Percentiles rank a stretch among this genome's conserved stretches.
phyloP scores from a whole-genome alignment of 2,329 filamentous ascomycete species.

The Epichloe bromicola region DNA sequence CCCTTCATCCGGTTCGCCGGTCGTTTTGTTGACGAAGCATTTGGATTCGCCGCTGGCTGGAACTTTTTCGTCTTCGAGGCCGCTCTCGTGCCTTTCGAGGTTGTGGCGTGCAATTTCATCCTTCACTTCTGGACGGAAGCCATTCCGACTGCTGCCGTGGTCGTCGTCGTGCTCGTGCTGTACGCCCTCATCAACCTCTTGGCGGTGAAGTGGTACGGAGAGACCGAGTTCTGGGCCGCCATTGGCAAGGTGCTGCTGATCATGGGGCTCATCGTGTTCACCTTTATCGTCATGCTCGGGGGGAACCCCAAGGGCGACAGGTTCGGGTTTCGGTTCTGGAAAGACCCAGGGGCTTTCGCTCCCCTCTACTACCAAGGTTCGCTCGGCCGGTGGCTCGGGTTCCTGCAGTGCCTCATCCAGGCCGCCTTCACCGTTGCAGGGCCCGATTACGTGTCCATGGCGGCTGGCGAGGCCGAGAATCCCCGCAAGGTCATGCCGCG shows the following conservation, averaged over 20 bases:
- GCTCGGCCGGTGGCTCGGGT: slow-evolving; percentile 63
- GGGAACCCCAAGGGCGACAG: slow-evolving; percentile 62
- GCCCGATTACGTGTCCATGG: slow-evolving; percentile 55
- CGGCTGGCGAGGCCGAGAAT: slow-evolving; percentile 59
- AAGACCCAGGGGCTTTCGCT: slow-evolving; percentile 56
- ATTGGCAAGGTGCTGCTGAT: slow-evolving; percentile 61
- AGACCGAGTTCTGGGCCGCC: slow-evolving; percentile 65
- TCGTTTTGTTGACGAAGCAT: slow-evolving; percentile 61
- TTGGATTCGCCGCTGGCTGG: slow-evolving; percentile 60
- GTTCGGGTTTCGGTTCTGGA: slow-evolving; percentile 59
- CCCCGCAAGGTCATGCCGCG: slow-evolving; percentile 56
- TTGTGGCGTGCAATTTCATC: slow-evolving; percentile 51
- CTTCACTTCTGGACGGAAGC: slow-evolving; percentile 50
- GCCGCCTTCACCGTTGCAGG: slow-evolving; percentile 57
- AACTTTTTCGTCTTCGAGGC: slow-evolving; percentile 64
- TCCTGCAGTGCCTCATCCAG: slow-evolving; percentile 61
- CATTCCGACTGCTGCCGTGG: slow-evolving; percentile 46
- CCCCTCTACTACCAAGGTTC: slow-evolving; percentile 49
- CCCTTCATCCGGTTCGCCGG: slow-evolving; percentile 69
- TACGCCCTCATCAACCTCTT: slow-evolving; percentile 53
- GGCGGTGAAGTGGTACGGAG: slow-evolving; percentile 62
- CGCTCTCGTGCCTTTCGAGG: slow-evolving; percentile 52
- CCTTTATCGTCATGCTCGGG: slow-evolving; percentile 76
- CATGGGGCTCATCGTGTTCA: slow-evolving; percentile 59
- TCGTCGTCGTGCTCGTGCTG: slow-evolving; percentile 36